phyloP scores from a whole-genome alignment of 2,329 filamentous ascomycete genomes.

The Dendryphion nanum region DNA sequence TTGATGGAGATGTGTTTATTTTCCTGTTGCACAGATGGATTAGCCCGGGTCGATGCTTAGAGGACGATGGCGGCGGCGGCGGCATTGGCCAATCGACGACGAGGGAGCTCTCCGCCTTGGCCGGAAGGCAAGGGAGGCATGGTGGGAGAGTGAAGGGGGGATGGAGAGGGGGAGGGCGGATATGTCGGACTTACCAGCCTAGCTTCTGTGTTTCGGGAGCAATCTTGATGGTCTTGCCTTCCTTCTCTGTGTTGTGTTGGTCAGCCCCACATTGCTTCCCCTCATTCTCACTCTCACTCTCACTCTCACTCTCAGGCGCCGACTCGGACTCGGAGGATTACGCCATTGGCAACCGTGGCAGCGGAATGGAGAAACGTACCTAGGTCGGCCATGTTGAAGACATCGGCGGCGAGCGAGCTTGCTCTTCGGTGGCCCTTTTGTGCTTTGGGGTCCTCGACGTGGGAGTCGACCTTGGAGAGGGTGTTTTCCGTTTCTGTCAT shows the following conservation, averaged over 20 bases:
- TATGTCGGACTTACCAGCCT: slow-evolving; percentile 74
- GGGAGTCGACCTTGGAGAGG: slow-evolving; percentile 87
- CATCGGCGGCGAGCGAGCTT: slow-evolving; percentile 71
- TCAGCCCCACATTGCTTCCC: slow-evolving; percentile 32
- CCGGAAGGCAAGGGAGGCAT: neutral
- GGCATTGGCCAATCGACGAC: slow-evolving; percentile 4
- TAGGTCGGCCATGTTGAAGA: slow-evolving; percentile 81
- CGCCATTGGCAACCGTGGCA: slow-evolving; percentile 6
- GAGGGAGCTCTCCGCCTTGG: slow-evolving; percentile 3
- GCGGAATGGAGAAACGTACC: slow-evolving; percentile 55
- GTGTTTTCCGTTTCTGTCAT: slow-evolving; percentile 52
- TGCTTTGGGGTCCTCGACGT: slow-evolving; percentile 73
- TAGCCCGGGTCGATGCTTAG: too few species aligned
- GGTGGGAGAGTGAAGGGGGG: slow-evolving; percentile 1
- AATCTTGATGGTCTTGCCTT: slow-evolving; percentile 69
- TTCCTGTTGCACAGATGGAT: too few species aligned
- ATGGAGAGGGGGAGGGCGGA: neutral
- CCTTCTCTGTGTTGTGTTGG: slow-evolving; percentile 59
- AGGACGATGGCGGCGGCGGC: too few species aligned
- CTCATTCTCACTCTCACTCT: slow-evolving; percentile 16
- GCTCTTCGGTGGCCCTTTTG: slow-evolving; percentile 63
- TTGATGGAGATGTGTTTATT: slow-evolving; percentile 79
- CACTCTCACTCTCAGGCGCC: neutral
- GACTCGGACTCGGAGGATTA: slow-evolving; percentile 1
- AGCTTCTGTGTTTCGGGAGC: slow-evolving; percentile 82